phyloP scores from a whole-genome alignment of 78 protist genomes.

The Dictyostelium brefeldianum region DNA sequence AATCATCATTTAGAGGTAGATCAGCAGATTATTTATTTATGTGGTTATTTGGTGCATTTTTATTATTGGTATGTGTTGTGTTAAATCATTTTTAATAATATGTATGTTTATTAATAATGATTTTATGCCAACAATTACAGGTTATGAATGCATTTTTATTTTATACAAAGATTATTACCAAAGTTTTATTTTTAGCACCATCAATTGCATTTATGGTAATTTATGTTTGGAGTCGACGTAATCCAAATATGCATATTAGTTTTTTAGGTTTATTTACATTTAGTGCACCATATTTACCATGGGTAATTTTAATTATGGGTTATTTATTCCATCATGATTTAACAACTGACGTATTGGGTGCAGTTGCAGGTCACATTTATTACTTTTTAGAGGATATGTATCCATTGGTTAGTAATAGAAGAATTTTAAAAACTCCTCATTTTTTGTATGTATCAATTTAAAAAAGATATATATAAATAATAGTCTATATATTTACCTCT shows the following conservation, averaged over 20 bases:
- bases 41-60: slow-evolving; percentile 76
- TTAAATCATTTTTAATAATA: background rate
- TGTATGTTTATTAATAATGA: background rate
- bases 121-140: too few relatives aligned
- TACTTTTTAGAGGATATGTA: slow-evolving; percentile 77
- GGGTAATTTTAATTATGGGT: slow-evolving; percentile 81
- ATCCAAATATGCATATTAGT: slow-evolving; percentile 78
- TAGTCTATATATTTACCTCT: background rate
- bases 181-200: slow-evolving; percentile 74
- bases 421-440: slow-evolving; percentile 72
- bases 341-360: slow-evolving; percentile 76
- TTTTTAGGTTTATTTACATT: slow-evolving; percentile 85
- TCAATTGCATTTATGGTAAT: slow-evolving; percentile 83
- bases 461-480: background rate
- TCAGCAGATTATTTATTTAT: slow-evolving; percentile 82
- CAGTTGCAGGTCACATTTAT: slow-evolving; percentile 74
- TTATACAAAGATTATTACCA: slow-evolving; percentile 57
- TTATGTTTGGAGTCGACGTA: slow-evolving; percentile 82
- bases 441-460: slow-evolving; percentile 7
- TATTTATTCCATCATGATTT: slow-evolving; percentile 51
- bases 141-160: slow-evolving; percentile 53
- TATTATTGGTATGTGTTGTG: slow-evolving; percentile 62
- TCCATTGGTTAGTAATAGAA: slow-evolving; percentile 51
- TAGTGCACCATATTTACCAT: slow-evolving; percentile 82
- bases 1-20: slow-evolving; percentile 84